Evolutionary conservation across 2,329 filamentous ascomycete genomes (phyloP).

Genomic region (Pochonia chlamydosporia): DNA sequence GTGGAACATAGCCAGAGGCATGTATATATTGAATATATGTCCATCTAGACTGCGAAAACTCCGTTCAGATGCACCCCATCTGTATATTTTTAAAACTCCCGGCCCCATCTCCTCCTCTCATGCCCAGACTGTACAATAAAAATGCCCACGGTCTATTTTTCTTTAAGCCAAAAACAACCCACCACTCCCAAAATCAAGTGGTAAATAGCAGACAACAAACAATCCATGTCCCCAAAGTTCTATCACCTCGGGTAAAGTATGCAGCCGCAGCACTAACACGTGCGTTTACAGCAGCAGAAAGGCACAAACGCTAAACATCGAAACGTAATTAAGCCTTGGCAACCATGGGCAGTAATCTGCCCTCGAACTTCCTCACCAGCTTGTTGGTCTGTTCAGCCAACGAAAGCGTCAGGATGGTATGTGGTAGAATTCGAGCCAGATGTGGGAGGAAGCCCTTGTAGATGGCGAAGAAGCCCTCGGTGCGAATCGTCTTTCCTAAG

Average conservation of each 20-base stretch:
- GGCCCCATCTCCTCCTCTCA: background rate
- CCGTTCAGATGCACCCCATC: slow-evolving; percentile 10
- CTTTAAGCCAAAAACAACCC: background rate
- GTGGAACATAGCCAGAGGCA: slow-evolving; percentile 13
- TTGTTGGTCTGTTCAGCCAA: slow-evolving; percentile 97
- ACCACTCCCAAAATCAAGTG: background rate
- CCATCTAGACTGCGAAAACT: slow-evolving; percentile 8
- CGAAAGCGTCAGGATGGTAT: slow-evolving; percentile 89
- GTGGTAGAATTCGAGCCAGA: slow-evolving; percentile 86
- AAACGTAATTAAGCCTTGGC: slow-evolving; percentile 16
- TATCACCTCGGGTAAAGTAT: background rate
- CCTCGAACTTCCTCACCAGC: slow-evolving; percentile 74
- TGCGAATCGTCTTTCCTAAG: slow-evolving; percentile 81
- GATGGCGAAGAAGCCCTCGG: slow-evolving; percentile 84
- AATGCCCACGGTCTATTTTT: slow-evolving; percentile 11
- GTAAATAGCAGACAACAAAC: background rate
- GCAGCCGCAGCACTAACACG: background rate
- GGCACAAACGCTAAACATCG: background rate
- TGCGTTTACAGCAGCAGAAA: background rate
- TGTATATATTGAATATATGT: background rate
- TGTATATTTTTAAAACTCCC: slow-evolving; percentile 6
- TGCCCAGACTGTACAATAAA: slow-evolving; percentile 2
- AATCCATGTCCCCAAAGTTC: background rate
- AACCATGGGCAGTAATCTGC: slow-evolving; percentile 40
- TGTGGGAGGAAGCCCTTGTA: slow-evolving; percentile 98